Evolutionary conservation across 371 early-diverging fungal genomes (phyloP), one percentile per base, ranked within the genome.

Genomic region (Rhizopus sp.): DNA sequence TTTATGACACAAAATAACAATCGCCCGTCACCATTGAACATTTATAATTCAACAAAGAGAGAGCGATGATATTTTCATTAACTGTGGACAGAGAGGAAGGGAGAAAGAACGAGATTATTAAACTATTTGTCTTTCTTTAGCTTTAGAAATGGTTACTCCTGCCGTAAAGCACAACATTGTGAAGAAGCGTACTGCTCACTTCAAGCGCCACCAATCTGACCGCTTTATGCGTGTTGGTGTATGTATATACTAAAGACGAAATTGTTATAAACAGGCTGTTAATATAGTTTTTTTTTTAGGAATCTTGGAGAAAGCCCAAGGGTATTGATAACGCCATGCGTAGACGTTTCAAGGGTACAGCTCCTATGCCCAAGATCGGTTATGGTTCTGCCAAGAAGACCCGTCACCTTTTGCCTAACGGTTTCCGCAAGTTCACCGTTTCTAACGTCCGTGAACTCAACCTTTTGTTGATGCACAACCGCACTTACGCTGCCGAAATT

Each of bases 281-380:
- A 16, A 42, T 15, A 2, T 3, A 2, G 5, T 42, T 7, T 15
- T 42, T n/a, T n/a, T 55, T 70, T 52, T 82, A 93, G 91, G 87
- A 87, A 70, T 92, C 96, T 67, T 99, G 99, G 99, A 92, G 99
- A 85, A 96, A 96, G 85, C 99, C 99, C 81, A 94, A 92, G 87
- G 99, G 99, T 96, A 99, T 99, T 83, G 99, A 99, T 81, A 96
- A 93, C 89, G 87, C 94, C 72, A 97, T 99, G 72, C 94, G 99
- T 66, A 68, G 68, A 68, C 91, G 97, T 66, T 95, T 99, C 90
- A 94, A 93, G 87, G 99, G 99, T 66, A 87, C 90, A 67, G 91
- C 96, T 66, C 88, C 93, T 75, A 98, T 99, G 98, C 99, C 99
- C 84, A 96, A 95, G 88, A 99, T 98, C 65, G 99, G 99, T 83